Conservation (phyloP, 768 basidiomycete species). For the Boletus bicolor region DNA sequence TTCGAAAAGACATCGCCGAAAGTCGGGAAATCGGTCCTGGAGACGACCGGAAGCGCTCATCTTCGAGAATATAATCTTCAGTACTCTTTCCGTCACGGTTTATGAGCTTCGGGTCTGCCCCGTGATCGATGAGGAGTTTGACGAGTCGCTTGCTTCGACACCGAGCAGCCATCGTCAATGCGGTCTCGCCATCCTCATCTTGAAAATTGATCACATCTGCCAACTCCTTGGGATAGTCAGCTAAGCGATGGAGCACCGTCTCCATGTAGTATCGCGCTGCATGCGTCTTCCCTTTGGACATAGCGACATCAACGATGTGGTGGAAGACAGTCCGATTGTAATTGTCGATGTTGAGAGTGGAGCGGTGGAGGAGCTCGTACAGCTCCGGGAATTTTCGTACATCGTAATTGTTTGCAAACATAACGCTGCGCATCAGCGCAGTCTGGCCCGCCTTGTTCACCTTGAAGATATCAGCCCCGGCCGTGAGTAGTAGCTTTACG, state of each 20-base stretch:
- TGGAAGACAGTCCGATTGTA: slow-evolving; percentile 97
- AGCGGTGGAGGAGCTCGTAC: slow-evolving; percentile 95
- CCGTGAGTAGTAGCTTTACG: slow-evolving; percentile 88
- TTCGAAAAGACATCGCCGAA: slow-evolving; percentile 68
- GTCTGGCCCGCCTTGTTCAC: slow-evolving; percentile 97
- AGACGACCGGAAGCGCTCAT: slow-evolving; percentile 93
- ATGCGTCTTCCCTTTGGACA: slow-evolving; percentile 96
- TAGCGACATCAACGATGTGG: slow-evolving; percentile 95
- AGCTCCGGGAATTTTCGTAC: slow-evolving; percentile 98
- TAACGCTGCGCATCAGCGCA: slow-evolving; percentile 95
- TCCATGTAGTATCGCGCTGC: slow-evolving; percentile 99
- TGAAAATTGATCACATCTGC: slow-evolving; percentile 99
- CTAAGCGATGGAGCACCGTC: slow-evolving; percentile 79
- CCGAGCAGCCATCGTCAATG: slow-evolving; percentile 92
- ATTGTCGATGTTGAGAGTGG: slow-evolving; percentile 97
- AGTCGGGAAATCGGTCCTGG: slow-evolving; percentile 73
- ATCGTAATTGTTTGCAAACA: slow-evolving; percentile 99
- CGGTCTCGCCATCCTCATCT: slow-evolving; percentile 98
- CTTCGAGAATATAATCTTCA: slow-evolving; percentile 98
- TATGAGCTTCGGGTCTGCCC: slow-evolving; percentile 90
- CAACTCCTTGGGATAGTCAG: slow-evolving; percentile 92
- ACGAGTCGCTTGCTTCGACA: slow-evolving; percentile 94
- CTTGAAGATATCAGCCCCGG: slow-evolving; percentile 95
- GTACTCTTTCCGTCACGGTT: slow-evolving; percentile 96
- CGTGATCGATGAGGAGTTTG: slow-evolving; percentile 92